Percentiles rank a stretch among this genome's conserved stretches.
Conservation (phyloP, 352 stramenopile genomes). For the Peronospora destructor region DNA sequence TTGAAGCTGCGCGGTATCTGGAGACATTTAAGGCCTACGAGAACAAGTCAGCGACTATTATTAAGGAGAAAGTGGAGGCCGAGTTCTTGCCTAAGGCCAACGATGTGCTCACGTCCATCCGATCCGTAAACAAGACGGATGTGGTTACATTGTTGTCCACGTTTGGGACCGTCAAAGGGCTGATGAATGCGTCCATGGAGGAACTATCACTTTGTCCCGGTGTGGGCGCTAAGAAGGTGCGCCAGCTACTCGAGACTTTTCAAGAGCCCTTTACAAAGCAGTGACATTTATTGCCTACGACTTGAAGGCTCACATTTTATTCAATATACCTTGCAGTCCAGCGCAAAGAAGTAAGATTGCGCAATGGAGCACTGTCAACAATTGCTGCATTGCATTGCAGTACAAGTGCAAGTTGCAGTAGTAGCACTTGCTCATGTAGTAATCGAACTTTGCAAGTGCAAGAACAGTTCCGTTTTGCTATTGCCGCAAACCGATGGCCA, state of each 20-base stretch:
- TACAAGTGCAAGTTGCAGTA: not conserved
- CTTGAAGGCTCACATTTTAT: not conserved
- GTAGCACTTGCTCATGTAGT: constrained; percentile 10
- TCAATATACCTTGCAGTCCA: not conserved
- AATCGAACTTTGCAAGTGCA: constrained; percentile 12
- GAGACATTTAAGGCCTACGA: constrained; percentile 96
- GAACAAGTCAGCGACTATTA: constrained; percentile 90
- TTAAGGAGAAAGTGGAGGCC: constrained; percentile 90
- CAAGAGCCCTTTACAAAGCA: constrained; percentile 88
- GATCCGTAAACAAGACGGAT: constrained; percentile 95
- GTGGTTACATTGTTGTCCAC: constrained; percentile 88
- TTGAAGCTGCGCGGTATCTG: constrained; percentile 92
- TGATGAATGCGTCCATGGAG: constrained; percentile 89
- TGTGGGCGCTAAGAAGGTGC: constrained; percentile 93
- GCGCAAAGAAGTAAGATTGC: not conserved
- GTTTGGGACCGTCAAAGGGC: constrained; percentile 83
- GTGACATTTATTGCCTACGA: constrained; percentile 11
- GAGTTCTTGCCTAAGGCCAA: constrained; percentile 88
- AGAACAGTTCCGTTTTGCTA: not conserved
- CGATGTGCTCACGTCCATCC: constrained; percentile 86
- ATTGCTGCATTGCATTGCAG: constrained; percentile 9
- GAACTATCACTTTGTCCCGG: constrained; percentile 91
- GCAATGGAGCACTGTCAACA: constrained; percentile 21
- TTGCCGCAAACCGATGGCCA: constrained; percentile 4
- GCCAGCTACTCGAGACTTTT: constrained; percentile 90